phyloP scores from a whole-genome alignment of 2,329 filamentous ascomycete genomes.

The Colletotrichum tofieldiae region DNA sequence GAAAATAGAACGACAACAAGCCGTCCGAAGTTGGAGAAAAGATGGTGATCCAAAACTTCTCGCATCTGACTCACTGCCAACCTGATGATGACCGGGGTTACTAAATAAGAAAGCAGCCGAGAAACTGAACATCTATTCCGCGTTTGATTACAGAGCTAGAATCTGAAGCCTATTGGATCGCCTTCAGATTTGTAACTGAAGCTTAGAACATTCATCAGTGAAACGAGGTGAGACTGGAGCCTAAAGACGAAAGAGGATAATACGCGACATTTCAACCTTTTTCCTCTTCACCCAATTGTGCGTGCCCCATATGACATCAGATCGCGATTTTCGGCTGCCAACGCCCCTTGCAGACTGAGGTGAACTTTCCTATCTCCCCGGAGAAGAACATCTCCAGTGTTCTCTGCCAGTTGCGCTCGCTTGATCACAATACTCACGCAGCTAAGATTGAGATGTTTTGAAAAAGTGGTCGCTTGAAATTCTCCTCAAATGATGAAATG shows the following conservation, averaged over 20 bases:
- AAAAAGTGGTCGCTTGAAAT: no score
- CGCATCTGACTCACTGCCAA: neutral
- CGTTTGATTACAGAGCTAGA: neutral
- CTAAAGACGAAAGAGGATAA: neutral
- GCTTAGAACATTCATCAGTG: neutral
- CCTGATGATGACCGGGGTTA: neutral
- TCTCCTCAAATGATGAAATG: neutral
- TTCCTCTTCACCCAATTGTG: neutral
- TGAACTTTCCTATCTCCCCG: neutral
- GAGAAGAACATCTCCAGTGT: neutral
- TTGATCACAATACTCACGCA: neutral
- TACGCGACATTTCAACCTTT: neutral
- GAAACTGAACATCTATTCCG: neutral
- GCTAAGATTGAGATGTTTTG: neutral
- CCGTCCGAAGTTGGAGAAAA: neutral
- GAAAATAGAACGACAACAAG: neutral
- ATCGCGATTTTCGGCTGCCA: neutral
- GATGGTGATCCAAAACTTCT: neutral
- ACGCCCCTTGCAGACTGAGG: neutral
- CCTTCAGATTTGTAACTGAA: neutral
- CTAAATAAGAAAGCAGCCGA: neutral
- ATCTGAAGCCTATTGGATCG: neutral
- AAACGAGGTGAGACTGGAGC: conserved; percentile 2
- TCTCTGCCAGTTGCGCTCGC: neutral
- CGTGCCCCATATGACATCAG: neutral